phyloP scores from a whole-genome alignment of 2,329 filamentous ascomycete species.

The Lasiodiplodia citricola region DNA sequence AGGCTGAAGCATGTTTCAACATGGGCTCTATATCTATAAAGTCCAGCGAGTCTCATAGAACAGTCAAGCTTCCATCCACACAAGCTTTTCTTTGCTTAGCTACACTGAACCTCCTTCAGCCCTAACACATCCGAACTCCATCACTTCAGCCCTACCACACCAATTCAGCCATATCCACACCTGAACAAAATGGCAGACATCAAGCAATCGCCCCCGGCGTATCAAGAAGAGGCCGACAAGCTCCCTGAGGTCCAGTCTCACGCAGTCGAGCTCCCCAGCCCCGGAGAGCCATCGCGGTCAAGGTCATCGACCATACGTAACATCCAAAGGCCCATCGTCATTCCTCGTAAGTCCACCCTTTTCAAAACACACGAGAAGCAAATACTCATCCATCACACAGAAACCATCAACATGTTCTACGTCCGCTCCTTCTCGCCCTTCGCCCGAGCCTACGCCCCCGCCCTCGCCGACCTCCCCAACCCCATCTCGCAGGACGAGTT shows the following conservation, averaged over 20 bases:
- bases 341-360: constrained; percentile 2
- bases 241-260: not conserved
- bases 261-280: not conserved
- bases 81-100: not conserved
- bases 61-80: not conserved
- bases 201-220: constrained; percentile 2
- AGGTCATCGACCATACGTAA: constrained; percentile 3
- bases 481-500: constrained; percentile 32
- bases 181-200: not conserved
- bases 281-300: not conserved
- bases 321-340: constrained; percentile 16
- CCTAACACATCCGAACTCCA: not conserved
- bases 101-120: too few species aligned
- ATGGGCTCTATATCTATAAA: constrained; percentile 6
- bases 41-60: not conserved
- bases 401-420: constrained; percentile 27
- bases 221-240: not conserved
- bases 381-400: not conserved
- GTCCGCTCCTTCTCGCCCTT: constrained; percentile 23
- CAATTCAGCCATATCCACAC: not conserved
- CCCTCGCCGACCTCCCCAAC: not conserved
- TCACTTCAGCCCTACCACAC: not conserved
- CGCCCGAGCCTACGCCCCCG: constrained; percentile 9
- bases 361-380: not conserved
- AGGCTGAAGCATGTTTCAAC: not conserved